These are phyloP conservation scores for Flaveria sonorensis DNA, from an alignment of 129 eudicot species.

Conservation along the genomic window DNA sequence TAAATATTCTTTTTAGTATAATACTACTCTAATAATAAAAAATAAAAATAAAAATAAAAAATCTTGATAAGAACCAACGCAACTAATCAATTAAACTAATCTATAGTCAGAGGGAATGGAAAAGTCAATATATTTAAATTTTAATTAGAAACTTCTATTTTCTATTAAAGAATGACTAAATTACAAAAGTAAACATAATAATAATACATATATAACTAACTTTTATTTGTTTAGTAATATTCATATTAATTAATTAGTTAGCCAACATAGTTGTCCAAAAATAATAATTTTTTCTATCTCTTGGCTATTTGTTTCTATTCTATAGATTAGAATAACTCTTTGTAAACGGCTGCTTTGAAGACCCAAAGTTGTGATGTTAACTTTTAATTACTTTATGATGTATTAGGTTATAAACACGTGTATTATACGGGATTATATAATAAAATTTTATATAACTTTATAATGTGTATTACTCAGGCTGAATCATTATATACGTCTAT, in stretches of 20 bases:
- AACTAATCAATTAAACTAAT: no score
- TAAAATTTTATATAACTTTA: no score
- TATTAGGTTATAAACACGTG: no score
- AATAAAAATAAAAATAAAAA: no score
- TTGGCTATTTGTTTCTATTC: no score
- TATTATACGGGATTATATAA: no score
- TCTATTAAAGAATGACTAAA: neutral
- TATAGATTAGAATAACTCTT: neutral
- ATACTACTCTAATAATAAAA: no score
- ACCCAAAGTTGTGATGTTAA: neutral
- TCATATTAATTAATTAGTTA: neutral
- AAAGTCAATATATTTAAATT: neutral
- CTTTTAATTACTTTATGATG: neutral
- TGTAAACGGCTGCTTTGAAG: constrained; percentile 1
- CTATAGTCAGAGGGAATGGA: neutral
- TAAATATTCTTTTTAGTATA: no score
- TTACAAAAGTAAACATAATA: neutral
- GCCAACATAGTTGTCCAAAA: neutral
- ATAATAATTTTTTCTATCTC: neutral
- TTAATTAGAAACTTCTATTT: neutral
- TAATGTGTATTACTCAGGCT: no score
- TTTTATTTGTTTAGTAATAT: neutral
- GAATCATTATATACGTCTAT: no score
- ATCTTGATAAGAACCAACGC: no score
- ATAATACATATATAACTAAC: neutral